Evolutionary conservation across 192 early-diverging fungal genomes (phyloP).

Genomic region (Kappamyces sp.): DNA sequence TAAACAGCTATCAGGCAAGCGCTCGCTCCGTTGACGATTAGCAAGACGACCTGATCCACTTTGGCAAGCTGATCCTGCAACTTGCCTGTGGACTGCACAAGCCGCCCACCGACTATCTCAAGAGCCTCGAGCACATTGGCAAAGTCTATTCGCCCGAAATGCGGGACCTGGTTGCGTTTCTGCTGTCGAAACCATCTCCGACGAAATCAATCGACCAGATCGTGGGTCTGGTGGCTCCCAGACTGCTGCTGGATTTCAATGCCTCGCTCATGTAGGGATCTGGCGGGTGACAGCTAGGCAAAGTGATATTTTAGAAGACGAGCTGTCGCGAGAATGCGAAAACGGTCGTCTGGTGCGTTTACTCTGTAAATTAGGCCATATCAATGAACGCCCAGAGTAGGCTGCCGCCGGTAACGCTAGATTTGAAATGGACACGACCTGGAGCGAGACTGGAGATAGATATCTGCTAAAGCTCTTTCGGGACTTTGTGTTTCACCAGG

Average conservation of each 20-base stretch:
- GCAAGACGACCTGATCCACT: constrained; percentile 79
- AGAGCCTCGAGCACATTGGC: constrained; percentile 72
- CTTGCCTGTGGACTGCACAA: constrained; percentile 69
- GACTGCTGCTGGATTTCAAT: constrained; percentile 73
- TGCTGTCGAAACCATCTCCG: constrained; percentile 67
- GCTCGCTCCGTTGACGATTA: constrained; percentile 25
- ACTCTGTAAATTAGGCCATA: constrained; percentile 85
- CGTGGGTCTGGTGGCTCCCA: constrained; percentile 66
- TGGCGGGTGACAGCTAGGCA: constrained; percentile 33
- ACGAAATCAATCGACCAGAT: constrained; percentile 77
- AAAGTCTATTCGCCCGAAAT: constrained; percentile 71
- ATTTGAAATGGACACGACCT: constrained; percentile 82
- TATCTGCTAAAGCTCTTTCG: constrained; percentile 97
- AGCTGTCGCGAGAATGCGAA: constrained; percentile 76
- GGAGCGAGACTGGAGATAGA: constrained; percentile 97
- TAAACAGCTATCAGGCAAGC: constrained; percentile 52
- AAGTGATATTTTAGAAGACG: constrained; percentile 74
- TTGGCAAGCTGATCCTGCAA: constrained; percentile 72
- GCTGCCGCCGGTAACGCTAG: constrained; percentile 32
- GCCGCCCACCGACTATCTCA: constrained; percentile 63
- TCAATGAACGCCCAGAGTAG: constrained; percentile 84
- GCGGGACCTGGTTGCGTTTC: constrained; percentile 73
- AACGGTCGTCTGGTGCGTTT: constrained; percentile 88
- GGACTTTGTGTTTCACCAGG: constrained; percentile 97
- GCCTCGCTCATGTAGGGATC: constrained; percentile 54